Base-by-base conservation (phyloP, 371 early-diverging fungal species). In the Mucor ambiguus region DNA sequence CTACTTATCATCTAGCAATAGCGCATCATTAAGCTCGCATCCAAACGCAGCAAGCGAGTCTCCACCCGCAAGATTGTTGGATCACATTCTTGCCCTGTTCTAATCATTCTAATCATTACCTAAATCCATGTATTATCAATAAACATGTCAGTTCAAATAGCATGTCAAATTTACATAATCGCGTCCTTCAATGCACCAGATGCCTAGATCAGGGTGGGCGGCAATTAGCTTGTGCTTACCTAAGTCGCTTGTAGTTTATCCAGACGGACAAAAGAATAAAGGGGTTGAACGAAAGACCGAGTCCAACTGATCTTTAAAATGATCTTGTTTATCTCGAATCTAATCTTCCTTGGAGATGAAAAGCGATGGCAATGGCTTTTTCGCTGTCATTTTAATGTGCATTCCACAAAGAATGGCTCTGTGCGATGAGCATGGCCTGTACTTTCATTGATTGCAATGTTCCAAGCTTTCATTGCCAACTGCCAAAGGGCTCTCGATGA, bases 61-160 rank as follows among this genome's bases (percentile, higher is more conserved):
- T 20, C 20, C 9, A 14, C 14, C 37, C 24, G 20, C 48, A 24
- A 33, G 48, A 20, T 38, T 62, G n/a, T 62, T 62, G 3, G 52
- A 33, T 14, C 33, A 54, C 6, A 54, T 62, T 54, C 62, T 62
- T 37, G 52, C 62, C 7, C 49, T 62, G 1, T 62, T 48, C 9
- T 48, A 48, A 11, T 26, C 48, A 48, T 48, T 48, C 9, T 26
- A n/a, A 9, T 22, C 48, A 48, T 54, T 32, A 49, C 1, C 48
- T 26, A 48, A 48, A 48, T 26, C 24, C 33, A 33, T 33, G 9
- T 48, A 24, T 24, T 24, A 48, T 48, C 22, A 48, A 37, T 37
- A 37, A 37, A 37, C 37, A 37, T 37, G 14, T 6, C 37, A 37
- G 16, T 12, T 37, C 8, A 33, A 33, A 33, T 3, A 5, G 4